Percentiles rank a stretch among this genome's conserved stretches.
Conservation (phyloP, 2,329 filamentous ascomycete genomes). For the Verticillium nubilum region DNA sequence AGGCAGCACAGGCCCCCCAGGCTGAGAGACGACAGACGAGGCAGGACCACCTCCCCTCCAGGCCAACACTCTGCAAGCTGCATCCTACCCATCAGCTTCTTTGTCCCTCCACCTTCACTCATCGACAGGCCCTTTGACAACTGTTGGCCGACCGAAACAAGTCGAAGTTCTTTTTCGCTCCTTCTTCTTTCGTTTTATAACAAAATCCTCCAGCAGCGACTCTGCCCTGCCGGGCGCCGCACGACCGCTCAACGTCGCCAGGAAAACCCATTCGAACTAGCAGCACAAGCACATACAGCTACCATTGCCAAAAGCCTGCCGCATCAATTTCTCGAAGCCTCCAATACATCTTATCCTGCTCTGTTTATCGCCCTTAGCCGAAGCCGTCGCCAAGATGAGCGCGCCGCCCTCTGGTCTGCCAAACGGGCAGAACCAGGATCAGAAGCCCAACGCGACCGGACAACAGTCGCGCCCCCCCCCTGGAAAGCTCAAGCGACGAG, state of each 20-base stretch:
- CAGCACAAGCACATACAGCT: not conserved
- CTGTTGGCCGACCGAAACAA: not conserved
- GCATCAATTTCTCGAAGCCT: not conserved
- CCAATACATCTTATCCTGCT: not conserved
- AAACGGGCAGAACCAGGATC: conserved; percentile 19
- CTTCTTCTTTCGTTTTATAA: not conserved
- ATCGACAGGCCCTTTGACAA: not conserved
- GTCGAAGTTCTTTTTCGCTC: not conserved
- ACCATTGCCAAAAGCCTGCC: not conserved
- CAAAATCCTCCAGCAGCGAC: not conserved
- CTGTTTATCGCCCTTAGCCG: not conserved
- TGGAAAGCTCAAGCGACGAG: conserved; percentile 34
- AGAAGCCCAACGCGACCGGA: conserved; percentile 22
- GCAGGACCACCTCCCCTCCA: not conserved
- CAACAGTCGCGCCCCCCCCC: conserved; percentile 29
- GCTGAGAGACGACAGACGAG: not conserved
- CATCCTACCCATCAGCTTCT: not conserved
- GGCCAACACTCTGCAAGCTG: not conserved
- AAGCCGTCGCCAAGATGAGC: conserved; percentile 31
- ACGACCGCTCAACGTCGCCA: not conserved
- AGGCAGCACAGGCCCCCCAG: not conserved
- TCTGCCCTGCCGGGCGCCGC: not conserved
- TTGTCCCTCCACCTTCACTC: not conserved
- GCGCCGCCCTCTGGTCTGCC: conserved; percentile 28
- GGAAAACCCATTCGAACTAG: not conserved